phyloP scores from a whole-genome alignment of 2,329 filamentous ascomycete genomes.

The Sporothrix brunneoviolacea region DNA sequence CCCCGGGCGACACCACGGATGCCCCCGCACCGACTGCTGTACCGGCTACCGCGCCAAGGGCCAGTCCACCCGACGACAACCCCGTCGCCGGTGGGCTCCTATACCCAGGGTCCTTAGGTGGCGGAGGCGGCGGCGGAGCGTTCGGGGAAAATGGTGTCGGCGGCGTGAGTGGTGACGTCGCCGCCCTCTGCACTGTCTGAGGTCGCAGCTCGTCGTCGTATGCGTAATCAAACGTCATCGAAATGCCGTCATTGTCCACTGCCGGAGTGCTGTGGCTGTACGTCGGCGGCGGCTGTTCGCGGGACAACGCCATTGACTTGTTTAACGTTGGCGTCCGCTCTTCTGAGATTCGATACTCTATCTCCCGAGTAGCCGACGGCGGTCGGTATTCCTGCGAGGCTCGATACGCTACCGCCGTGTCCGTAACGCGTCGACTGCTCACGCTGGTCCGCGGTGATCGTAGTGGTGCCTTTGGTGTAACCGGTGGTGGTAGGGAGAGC shows the following conservation, averaged over 20 bases:
- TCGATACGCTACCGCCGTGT: slow-evolving; percentile 12
- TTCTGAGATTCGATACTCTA: slow-evolving; percentile 19
- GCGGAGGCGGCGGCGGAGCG: slow-evolving; percentile 23
- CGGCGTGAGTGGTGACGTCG: neutral
- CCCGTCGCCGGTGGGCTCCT: slow-evolving; percentile 17
- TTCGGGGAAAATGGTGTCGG: neutral
- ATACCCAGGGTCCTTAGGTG: slow-evolving; percentile 24
- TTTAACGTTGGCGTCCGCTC: slow-evolving; percentile 24
- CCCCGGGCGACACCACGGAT: slow-evolving; percentile 32
- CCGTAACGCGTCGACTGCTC: slow-evolving; percentile 3
- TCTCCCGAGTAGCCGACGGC: neutral
- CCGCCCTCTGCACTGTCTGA: neutral
- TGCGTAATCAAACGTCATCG: slow-evolving; percentile 64
- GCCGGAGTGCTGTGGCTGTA: neutral
- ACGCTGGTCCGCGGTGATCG: slow-evolving; percentile 25
- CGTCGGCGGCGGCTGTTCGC: neutral
- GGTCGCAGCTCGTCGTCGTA: slow-evolving; percentile 26
- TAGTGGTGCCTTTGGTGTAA: too few species aligned
- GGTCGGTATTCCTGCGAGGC: slow-evolving; percentile 5
- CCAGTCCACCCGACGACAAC: neutral
- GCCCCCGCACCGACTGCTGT: neutral
- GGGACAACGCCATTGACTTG: neutral
- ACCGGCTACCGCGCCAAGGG: neutral
- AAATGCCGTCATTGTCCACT: slow-evolving; percentile 44
- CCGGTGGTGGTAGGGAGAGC: slow-evolving; percentile 14